A percentile compares a stretch with the other conserved stretches of the same genome.
These are phyloP conservation scores for Allium cepa DNA, from an alignment of 106 monocot genomes.

Conservation along the genomic window DNA sequence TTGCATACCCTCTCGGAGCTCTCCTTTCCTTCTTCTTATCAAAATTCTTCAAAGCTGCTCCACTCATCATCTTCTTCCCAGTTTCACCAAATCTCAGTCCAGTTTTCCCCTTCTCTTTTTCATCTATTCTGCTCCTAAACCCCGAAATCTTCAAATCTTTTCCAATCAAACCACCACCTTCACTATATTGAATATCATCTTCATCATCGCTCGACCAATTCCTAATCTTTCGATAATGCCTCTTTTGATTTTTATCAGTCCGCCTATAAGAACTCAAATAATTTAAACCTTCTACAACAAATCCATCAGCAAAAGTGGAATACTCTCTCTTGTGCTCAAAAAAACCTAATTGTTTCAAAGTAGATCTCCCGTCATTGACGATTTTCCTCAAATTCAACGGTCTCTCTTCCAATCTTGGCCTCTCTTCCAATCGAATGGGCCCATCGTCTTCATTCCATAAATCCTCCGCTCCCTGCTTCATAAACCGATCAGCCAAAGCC, in stretches of 20 bases:
- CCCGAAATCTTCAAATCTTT: conserved; percentile 5
- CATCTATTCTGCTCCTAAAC: conserved; percentile 12
- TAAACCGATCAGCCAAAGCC: conserved; percentile 84
- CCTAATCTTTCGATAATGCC: conserved; percentile 17
- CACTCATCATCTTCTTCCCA: conserved; percentile 46
- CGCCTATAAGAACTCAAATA: too few relatives aligned
- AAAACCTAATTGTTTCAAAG: background rate
- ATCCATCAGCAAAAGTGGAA: conserved; percentile 2
- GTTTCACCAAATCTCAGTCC: conserved; percentile 1
- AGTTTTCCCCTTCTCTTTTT: conserved; percentile 17
- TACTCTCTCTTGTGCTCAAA: conserved; percentile 34
- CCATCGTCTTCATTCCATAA: conserved; percentile 94
- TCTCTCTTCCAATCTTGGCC: background rate
- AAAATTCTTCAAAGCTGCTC: conserved; percentile 53
- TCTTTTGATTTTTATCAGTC: too few relatives aligned
- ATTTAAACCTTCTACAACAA: too few relatives aligned
- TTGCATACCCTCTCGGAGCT: conserved; percentile 14
- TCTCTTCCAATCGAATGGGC: conserved; percentile 18
- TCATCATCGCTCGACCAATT: conserved; percentile 42
- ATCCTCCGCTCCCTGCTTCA: conserved; percentile 81
- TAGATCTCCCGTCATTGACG: conserved; percentile 13
- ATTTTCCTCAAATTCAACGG: conserved; percentile 42
- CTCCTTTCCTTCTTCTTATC: conserved; percentile 61
- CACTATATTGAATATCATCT: conserved; percentile 13
- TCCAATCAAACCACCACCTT: background rate